A percentile compares a stretch with the other conserved stretches of the same genome.
These are phyloP conservation scores for Pseudofabraea citricarpa DNA, from an alignment of 2,329 filamentous ascomycete species.

Conservation along the genomic window DNA sequence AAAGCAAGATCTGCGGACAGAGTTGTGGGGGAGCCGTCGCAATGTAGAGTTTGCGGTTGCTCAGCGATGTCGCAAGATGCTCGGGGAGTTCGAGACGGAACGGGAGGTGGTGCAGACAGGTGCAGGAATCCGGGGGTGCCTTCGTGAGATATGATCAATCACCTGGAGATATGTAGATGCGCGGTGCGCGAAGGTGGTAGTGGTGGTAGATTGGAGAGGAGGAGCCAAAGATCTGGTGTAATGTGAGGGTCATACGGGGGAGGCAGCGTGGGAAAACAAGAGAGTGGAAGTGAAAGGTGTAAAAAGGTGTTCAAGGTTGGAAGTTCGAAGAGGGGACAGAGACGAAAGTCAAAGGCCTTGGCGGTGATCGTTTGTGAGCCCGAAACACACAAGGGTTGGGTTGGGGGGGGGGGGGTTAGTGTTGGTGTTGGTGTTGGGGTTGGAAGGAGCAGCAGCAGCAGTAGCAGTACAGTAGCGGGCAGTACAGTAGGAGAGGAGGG, in stretches of 20 bases:
- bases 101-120: neutral
- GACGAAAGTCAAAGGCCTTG: neutral
- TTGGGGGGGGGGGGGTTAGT: neutral
- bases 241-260: neutral
- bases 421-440: too few species aligned
- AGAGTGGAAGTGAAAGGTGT: neutral
- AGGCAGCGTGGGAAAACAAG: neutral
- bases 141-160: neutral
- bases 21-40: neutral
- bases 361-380: neutral
- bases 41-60: neutral
- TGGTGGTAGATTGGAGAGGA: neutral
- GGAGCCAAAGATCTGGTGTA: neutral
- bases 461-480: too few species aligned
- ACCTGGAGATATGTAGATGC: too few species aligned
- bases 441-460: too few species aligned
- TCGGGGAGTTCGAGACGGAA: neutral
- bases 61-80: neutral
- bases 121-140: neutral
- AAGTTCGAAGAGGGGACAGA: neutral
- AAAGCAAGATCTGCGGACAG: neutral
- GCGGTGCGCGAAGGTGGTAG: neutral
- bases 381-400: neutral
- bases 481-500: too few species aligned
- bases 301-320: too few species aligned